Percentiles rank a stretch among this genome's conserved stretches.
Conservation (phyloP, 2,329 filamentous ascomycete genomes). For the Monosporascus sp. region DNA sequence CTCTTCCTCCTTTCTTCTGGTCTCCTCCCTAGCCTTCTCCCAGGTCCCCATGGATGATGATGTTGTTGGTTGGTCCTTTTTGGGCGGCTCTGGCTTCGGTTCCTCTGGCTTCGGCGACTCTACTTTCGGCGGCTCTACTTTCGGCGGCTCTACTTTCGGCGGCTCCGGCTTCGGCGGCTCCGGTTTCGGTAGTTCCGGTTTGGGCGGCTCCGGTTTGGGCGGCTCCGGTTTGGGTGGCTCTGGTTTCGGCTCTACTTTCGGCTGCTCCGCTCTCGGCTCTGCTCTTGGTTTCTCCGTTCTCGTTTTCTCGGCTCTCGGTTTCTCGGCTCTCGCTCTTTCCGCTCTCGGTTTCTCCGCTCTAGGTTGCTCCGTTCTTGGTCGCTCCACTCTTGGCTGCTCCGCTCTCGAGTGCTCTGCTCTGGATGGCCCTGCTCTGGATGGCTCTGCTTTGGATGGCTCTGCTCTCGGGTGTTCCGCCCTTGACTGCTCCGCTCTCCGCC, state of each 20-base stretch:
- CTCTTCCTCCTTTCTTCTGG: slow-evolving; percentile 57
- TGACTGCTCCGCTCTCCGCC: not conserved
- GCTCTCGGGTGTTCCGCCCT: not conserved
- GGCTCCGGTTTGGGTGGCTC: slow-evolving; percentile 13
- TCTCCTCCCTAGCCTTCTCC: slow-evolving; percentile 67
- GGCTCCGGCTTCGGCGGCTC: slow-evolving; percentile 12
- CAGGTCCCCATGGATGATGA: slow-evolving; percentile 45
- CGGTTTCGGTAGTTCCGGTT: slow-evolving; percentile 8
- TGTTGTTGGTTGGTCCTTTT: slow-evolving; percentile 19
- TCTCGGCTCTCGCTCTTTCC: slow-evolving; percentile 26
- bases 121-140: not conserved
- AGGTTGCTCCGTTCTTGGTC: slow-evolving; percentile 8
- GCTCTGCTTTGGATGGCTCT: slow-evolving; percentile 4
- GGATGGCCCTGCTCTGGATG: slow-evolving; percentile 6
- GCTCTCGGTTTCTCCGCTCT: slow-evolving; percentile 7
- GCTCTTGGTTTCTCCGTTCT: slow-evolving; percentile 1
- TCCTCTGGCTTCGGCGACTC: slow-evolving; percentile 1
- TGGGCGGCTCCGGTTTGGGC: slow-evolving; percentile 8
- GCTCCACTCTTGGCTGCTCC: not conserved
- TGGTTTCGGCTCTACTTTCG: slow-evolving; percentile 13
- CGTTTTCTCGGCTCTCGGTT: slow-evolving; percentile 16
- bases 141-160: slow-evolving; percentile 6
- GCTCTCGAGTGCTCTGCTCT: not conserved
- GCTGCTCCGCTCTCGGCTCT: slow-evolving; percentile 3
- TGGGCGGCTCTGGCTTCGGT: slow-evolving; percentile 8